These are phyloP conservation scores for Cornus kousa DNA, from an alignment of 148 eudicot species.

Conservation along the genomic window DNA sequence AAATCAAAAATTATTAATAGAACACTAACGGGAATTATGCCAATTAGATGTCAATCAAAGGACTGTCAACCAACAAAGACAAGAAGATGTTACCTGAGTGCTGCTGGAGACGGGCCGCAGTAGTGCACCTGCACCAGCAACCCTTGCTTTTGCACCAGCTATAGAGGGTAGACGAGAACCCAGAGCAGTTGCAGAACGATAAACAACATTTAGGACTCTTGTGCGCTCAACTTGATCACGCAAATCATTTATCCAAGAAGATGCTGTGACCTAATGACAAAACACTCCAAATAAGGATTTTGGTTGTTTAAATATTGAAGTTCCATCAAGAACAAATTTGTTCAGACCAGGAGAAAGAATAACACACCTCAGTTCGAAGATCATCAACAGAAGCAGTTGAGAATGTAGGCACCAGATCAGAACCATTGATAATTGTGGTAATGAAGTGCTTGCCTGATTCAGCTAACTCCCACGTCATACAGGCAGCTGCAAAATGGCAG, in stretches of 20 bases:
- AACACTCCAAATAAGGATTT: background rate
- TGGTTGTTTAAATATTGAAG: background rate
- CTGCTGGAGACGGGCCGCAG: slow-evolving; percentile 83
- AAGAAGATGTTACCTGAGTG: slow-evolving; percentile 61
- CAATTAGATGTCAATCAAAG: background rate
- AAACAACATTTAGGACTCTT: slow-evolving; percentile 76
- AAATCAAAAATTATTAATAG: background rate
- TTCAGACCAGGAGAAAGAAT: background rate
- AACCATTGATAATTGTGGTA: slow-evolving; percentile 79
- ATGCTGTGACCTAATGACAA: slow-evolving; percentile 74
- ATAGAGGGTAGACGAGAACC: slow-evolving; percentile 92
- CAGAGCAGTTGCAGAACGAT: slow-evolving; percentile 91
- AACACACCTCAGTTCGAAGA: slow-evolving; percentile 88
- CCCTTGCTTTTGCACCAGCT: slow-evolving; percentile 83
- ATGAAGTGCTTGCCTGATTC: slow-evolving; percentile 93
- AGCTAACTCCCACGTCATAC: slow-evolving; percentile 98
- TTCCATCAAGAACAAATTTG: background rate
- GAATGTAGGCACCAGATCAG: slow-evolving; percentile 95
- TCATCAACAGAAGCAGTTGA: slow-evolving; percentile 88
- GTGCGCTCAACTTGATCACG: slow-evolving; percentile 92
- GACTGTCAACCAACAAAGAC: background rate
- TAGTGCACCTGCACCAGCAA: slow-evolving; percentile 90
- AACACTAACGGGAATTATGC: background rate
- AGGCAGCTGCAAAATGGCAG: slow-evolving; percentile 72
- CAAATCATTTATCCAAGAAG: slow-evolving; percentile 93